Conservation (phyloP, 2,329 filamentous ascomycete species). For the Fusarium miscanthi region DNA sequence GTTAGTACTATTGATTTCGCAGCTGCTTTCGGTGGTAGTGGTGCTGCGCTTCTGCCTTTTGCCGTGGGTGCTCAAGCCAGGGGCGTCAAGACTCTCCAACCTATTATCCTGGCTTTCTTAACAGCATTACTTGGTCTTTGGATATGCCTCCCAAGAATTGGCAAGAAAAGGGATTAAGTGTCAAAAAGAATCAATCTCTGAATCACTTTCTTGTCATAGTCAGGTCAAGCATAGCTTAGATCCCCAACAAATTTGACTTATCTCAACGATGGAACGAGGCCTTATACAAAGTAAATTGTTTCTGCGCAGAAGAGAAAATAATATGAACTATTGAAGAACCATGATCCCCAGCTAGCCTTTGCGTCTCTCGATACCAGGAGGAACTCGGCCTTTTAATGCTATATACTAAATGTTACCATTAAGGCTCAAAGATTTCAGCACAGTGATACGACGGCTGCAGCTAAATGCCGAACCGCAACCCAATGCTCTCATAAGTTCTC, state of each 20-base stretch:
- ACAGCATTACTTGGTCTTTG: constrained; percentile 58
- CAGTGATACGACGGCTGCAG: neutral
- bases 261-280: neutral
- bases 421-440: neutral
- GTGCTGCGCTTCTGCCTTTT: constrained; percentile 75
- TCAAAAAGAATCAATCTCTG: no score
- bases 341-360: neutral
- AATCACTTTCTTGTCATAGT: neutral
- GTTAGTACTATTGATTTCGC: constrained; percentile 82
- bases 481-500: neutral
- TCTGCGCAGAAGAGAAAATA: no score
- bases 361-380: no score
- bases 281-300: neutral
- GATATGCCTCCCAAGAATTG: constrained; percentile 57
- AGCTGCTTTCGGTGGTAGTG: constrained; percentile 78
- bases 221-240: neutral
- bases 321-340: neutral
- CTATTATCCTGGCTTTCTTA: constrained; percentile 64
- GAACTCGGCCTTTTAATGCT: neutral
- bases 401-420: neutral
- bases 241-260: no score
- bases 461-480: no score
- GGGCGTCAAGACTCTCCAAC: constrained; percentile 67
- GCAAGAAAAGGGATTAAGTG: constrained; percentile 53
- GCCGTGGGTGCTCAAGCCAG: constrained; percentile 70